A percentile compares a stretch with the other conserved stretches of the same genome.
Conservation (phyloP, 208 protist species). For the Wallacemonas collosoma region DNA sequence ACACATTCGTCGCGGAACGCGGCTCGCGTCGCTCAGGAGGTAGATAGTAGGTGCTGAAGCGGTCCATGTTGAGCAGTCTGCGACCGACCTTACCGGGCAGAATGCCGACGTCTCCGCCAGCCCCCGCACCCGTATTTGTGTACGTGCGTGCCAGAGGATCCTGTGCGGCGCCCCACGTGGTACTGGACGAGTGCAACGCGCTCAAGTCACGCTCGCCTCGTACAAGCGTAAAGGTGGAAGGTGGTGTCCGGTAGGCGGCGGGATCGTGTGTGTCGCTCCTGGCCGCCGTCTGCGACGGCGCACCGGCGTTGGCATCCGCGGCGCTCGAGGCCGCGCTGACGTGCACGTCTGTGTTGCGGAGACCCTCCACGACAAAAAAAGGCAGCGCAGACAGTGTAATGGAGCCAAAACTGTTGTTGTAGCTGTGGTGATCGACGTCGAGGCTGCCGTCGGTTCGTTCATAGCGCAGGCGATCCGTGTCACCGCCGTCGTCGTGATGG, state of each 20-base stretch:
- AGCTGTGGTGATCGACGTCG: not conserved
- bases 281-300: not conserved
- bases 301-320: too few species aligned
- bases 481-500: constrained; percentile 8
- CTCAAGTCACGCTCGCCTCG: too few species aligned
- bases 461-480: not conserved
- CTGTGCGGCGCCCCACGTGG: not conserved
- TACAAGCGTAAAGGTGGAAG: not conserved
- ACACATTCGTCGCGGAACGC: not conserved
- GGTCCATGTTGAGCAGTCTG: constrained; percentile 51
- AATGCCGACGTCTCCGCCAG: not conserved
- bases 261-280: not conserved
- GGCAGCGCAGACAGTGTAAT: constrained; percentile 13
- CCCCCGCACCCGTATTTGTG: not conserved
- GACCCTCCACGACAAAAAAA: constrained; percentile 4
- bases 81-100: constrained; percentile 21
- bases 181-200: not conserved
- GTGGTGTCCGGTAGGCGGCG: not conserved
- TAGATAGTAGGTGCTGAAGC: constrained; percentile 55
- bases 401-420: constrained; percentile 17
- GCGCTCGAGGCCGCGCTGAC: not conserved
- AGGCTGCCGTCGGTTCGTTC: not conserved
- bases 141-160: not conserved
- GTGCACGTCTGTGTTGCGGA: not conserved
- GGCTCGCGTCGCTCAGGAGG: constrained; percentile 13